Conservation (phyloP, 202 grass and related monocot species). For the Carex arenaria region DNA sequence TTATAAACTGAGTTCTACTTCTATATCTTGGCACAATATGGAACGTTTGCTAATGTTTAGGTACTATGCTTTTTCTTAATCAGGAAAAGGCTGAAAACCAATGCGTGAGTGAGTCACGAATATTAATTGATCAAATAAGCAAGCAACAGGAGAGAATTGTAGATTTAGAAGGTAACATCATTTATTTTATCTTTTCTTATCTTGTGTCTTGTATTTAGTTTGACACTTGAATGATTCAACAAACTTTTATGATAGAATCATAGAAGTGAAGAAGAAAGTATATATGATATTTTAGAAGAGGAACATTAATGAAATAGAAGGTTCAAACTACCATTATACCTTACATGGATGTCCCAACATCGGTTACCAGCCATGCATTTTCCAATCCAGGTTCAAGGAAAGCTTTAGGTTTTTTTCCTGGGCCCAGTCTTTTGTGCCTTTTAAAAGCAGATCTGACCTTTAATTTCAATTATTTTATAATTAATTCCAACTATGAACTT, state of each 20-base stretch:
- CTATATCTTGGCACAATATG: constrained; percentile 1
- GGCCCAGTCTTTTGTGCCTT: background rate
- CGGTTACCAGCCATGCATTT: background rate
- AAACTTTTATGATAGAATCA: background rate
- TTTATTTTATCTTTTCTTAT: background rate
- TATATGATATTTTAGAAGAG: background rate
- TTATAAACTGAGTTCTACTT: background rate
- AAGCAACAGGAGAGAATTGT: constrained; percentile 85
- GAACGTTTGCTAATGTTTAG: constrained; percentile 1
- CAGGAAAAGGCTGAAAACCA: constrained; percentile 78
- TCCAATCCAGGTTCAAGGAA: background rate
- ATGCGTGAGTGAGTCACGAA: constrained; percentile 58
- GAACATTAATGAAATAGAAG: background rate
- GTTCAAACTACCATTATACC: background rate
- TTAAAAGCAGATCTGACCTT: background rate
- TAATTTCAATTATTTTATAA: constrained; percentile 1
- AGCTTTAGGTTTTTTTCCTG: background rate
- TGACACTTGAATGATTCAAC: background rate
- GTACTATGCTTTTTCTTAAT: constrained; percentile 17
- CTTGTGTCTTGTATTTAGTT: background rate
- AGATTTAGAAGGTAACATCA: constrained; percentile 56
- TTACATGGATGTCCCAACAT: background rate
- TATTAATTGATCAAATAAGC: constrained; percentile 90
- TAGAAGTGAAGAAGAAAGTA: background rate
- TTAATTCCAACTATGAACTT: constrained; percentile 18